Evolutionary conservation across 805 yeast genomes (phyloP).

Genomic region (Wickerhamiella spandovensis): DNA sequence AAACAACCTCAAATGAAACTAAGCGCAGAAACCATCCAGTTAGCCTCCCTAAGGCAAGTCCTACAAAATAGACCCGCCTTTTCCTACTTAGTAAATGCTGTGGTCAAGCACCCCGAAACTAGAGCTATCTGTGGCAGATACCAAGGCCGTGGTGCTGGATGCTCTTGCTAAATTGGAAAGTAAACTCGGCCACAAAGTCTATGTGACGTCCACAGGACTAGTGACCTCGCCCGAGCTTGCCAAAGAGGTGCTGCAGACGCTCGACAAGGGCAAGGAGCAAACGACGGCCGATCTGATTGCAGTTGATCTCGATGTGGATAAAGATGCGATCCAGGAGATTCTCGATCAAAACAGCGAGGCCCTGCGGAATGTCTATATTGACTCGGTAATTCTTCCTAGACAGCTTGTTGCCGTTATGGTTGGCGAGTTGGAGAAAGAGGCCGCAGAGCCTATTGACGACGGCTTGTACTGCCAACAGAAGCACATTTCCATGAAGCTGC

Average conservation of each 20-base stretch:
- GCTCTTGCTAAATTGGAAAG: slow-evolving; percentile 3
- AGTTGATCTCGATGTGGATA: slow-evolving; percentile 1
- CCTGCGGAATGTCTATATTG: not conserved
- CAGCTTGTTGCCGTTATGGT: slow-evolving; percentile 22
- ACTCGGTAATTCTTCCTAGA: not conserved
- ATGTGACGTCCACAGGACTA: slow-evolving; percentile 1
- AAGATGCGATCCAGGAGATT: not conserved
- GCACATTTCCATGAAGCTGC: slow-evolving; percentile 8
- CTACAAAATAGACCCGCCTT: too few species aligned
- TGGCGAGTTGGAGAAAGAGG: slow-evolving; percentile 24
- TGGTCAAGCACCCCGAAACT: not conserved
- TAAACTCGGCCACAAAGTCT: slow-evolving; percentile 5
- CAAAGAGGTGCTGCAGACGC: not conserved
- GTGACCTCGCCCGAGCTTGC: slow-evolving; percentile 4
- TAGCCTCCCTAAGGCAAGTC: too few species aligned
- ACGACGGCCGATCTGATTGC: slow-evolving; percentile 4
- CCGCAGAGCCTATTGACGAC: slow-evolving; percentile 19
- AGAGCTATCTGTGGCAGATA: slow-evolving; percentile 4
- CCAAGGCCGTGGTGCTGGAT: slow-evolving; percentile 1
- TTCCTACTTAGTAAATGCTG: not conserved
- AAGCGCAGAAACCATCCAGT: too few species aligned
- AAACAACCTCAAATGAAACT: too few species aligned
- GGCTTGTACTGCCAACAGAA: slow-evolving; percentile 5
- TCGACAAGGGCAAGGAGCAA: slow-evolving; percentile 1
- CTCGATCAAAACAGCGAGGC: not conserved